Conservation (phyloP, 208 protist species). For the Paratrypanosoma confusum region DNA sequence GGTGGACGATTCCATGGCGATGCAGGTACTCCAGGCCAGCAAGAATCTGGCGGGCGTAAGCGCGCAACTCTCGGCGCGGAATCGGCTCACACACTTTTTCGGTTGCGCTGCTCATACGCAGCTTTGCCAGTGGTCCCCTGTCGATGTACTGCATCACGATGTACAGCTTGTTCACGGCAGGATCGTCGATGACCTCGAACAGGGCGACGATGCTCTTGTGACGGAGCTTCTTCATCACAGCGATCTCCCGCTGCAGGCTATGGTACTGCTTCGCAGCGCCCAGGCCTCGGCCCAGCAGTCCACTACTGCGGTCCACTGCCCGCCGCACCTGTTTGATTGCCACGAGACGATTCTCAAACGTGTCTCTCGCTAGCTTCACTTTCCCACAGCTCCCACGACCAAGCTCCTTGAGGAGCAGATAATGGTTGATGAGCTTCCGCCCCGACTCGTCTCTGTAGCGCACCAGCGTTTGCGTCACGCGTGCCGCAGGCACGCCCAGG, state of each 20-base stretch:
- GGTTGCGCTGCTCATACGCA: slow-evolving; percentile 13
- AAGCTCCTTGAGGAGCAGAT: slow-evolving; percentile 57
- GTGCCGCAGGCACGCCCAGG: neutral
- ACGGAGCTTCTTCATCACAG: slow-evolving; percentile 92
- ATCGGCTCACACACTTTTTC: slow-evolving; percentile 33
- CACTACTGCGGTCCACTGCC: slow-evolving; percentile 11
- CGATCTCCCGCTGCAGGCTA: slow-evolving; percentile 78
- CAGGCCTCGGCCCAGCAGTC: slow-evolving; percentile 11
- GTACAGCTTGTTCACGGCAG: slow-evolving; percentile 73
- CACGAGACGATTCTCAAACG: slow-evolving; percentile 23
- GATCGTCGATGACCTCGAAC: slow-evolving; percentile 95
- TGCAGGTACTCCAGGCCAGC: slow-evolving; percentile 19
- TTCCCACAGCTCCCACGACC: slow-evolving; percentile 55
- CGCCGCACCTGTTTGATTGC: slow-evolving; percentile 69
- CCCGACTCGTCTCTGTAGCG: slow-evolving; percentile 10
- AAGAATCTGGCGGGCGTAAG: slow-evolving; percentile 12
- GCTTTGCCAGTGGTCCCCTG: slow-evolving; percentile 34
- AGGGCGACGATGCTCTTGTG: slow-evolving; percentile 93
- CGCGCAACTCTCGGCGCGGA: slow-evolving; percentile 7
- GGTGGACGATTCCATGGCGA: slow-evolving; percentile 18
- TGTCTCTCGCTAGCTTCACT: slow-evolving; percentile 52
- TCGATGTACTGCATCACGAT: slow-evolving; percentile 91
- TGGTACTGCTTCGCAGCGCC: slow-evolving; percentile 16
- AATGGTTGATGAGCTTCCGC: slow-evolving; percentile 47
- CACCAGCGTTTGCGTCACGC: slow-evolving; percentile 9